Conservation (phyloP, 805 yeast species). For the Starmerella geochares region DNA sequence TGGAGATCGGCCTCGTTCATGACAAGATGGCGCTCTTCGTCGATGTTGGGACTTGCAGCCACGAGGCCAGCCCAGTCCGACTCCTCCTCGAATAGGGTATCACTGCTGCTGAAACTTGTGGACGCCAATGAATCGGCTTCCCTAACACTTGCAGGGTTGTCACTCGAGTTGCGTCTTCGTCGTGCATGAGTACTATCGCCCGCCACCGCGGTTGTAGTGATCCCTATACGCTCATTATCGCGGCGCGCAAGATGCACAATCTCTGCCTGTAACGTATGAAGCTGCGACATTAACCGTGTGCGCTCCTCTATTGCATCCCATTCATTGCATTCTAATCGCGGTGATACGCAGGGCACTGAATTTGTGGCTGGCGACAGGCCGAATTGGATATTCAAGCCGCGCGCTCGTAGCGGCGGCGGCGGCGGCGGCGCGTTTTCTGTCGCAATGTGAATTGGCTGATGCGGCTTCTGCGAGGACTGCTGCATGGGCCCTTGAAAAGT, state of each 20-base stretch:
- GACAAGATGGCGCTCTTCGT: background rate
- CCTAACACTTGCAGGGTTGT: background rate
- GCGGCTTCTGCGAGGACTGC: background rate
- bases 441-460: background rate
- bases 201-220: background rate
- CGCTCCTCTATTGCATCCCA: conserved; percentile 12
- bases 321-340: conserved; percentile 3
- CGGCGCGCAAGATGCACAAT: conserved; percentile 27
- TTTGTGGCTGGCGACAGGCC: background rate
- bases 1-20: background rate
- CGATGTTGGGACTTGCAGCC: background rate
- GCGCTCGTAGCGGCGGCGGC: background rate
- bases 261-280: conserved; percentile 24
- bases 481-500: background rate
- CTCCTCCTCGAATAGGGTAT: conserved; percentile 10
- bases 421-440: background rate
- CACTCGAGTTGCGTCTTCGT: background rate
- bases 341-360: background rate
- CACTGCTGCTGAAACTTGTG: conserved; percentile 12
- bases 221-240: conserved; percentile 23
- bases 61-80: background rate
- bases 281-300: conserved; percentile 18
- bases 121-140: background rate
- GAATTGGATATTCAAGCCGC: conserved; percentile 16
- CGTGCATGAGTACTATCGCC: background rate